Evolutionary conservation across 2,329 filamentous ascomycete species (phyloP).

Genomic region (Raffaelea albimanens): DNA sequence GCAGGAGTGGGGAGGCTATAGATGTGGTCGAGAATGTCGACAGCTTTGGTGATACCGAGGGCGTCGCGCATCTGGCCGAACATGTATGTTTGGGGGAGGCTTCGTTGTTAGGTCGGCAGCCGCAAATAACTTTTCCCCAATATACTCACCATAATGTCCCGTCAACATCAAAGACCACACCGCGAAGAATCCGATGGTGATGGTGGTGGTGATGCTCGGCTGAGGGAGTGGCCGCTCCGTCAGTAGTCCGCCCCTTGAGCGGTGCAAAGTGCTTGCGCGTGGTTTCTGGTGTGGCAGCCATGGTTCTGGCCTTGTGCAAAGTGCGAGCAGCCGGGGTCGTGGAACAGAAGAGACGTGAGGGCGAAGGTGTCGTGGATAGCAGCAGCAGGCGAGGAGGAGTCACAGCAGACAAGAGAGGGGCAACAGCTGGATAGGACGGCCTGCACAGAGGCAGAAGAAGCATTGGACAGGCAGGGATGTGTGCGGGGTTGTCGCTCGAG

Average conservation of each 20-base stretch:
- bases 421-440: no score
- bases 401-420: background rate
- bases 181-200: constrained; percentile 31
- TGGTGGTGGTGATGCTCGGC: background rate
- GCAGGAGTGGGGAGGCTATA: constrained; percentile 56
- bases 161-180: constrained; percentile 84
- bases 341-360: background rate
- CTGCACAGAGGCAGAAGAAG: no score
- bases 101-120: constrained; percentile 26
- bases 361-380: no score
- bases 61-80: constrained; percentile 75
- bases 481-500: no score
- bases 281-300: constrained; percentile 12
- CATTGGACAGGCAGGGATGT: no score
- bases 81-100: constrained; percentile 92
- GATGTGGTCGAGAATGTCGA: constrained; percentile 86
- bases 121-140: no score
- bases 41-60: constrained; percentile 59
- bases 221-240: constrained; percentile 10
- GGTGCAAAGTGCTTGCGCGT: constrained; percentile 45
- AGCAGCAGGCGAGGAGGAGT: background rate
- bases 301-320: constrained; percentile 10
- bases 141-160: constrained; percentile 79
- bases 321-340: background rate
- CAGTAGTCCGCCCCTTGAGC: constrained; percentile 28